Evolutionary conservation across 2,329 filamentous ascomycete species (phyloP).

Genomic region (Tolypocladium album): DNA sequence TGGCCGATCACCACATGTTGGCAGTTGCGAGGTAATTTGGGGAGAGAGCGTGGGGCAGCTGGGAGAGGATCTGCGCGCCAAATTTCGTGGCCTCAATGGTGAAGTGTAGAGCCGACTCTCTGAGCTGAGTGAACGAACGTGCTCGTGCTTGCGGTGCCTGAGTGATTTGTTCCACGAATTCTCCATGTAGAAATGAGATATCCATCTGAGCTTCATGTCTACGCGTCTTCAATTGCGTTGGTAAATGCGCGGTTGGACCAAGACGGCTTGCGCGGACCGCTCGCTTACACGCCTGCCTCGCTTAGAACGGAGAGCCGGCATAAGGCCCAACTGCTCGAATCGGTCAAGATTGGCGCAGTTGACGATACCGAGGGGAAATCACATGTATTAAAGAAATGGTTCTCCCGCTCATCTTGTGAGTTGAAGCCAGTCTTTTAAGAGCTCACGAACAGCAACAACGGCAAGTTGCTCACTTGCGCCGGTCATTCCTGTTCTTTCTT

Average conservation of each 20-base stretch:
- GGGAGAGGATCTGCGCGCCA: no score
- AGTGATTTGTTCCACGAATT: background rate
- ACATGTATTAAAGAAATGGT: background rate
- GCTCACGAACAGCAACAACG: background rate
- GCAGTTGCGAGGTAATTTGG: background rate
- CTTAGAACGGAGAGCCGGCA: background rate
- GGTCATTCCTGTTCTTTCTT: no score
- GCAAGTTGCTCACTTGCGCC: background rate
- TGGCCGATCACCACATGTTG: background rate
- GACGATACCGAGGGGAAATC: background rate
- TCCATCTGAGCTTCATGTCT: background rate
- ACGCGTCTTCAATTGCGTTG: background rate
- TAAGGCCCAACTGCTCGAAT: background rate
- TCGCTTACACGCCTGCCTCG: background rate
- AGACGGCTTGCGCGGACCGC: background rate
- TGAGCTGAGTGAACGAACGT: no score
- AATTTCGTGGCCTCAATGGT: no score
- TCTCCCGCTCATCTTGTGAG: background rate
- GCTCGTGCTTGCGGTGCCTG: background rate
- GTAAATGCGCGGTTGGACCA: background rate
- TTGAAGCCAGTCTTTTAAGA: background rate
- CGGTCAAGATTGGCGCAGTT: background rate
- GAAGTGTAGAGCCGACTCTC: no score
- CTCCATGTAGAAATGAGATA: background rate
- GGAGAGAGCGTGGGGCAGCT: background rate